phyloP scores from a whole-genome alignment of 495 filamentous ascomycete genomes.

The Penicillium silybi region DNA sequence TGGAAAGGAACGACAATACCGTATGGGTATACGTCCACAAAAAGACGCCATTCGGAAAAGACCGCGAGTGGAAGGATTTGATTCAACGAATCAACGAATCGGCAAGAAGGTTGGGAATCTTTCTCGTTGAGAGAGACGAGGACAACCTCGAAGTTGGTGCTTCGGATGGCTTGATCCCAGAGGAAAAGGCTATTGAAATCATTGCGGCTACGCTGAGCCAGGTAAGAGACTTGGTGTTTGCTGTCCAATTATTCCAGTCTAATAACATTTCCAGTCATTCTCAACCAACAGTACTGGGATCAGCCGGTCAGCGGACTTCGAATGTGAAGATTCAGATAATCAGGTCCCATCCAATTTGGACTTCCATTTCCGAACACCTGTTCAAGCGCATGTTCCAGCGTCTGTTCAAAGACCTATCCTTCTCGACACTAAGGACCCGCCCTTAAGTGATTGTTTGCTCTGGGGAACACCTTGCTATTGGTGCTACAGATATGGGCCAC shows the following conservation, averaged over 20 bases:
- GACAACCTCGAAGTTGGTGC: background rate
- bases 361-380: too few species aligned
- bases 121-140: slow-evolving; percentile 8
- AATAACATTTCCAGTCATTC: too few species aligned
- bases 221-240: too few species aligned
- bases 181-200: too few species aligned
- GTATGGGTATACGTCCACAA: slow-evolving; percentile 27
- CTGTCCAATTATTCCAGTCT: too few species aligned
- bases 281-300: too few species aligned
- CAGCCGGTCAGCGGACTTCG: too few species aligned
- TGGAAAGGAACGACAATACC: slow-evolving; percentile 7
- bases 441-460: background rate
- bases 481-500: background rate
- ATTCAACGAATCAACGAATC: slow-evolving; percentile 16
- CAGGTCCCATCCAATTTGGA: too few species aligned
- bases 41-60: slow-evolving; percentile 11
- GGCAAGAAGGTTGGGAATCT: slow-evolving; percentile 9
- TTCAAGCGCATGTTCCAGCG: too few species aligned
- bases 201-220: too few species aligned
- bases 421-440: background rate
- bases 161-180: background rate
- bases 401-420: background rate
- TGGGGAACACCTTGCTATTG: background rate
- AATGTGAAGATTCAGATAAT: too few species aligned
- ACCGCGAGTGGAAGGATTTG: slow-evolving; percentile 15